A percentile compares a stretch with the other conserved stretches of the same genome.
Evolutionary conservation across 148 eudicot genomes (phyloP).

Genomic region (Nepenthes gracilis): DNA sequence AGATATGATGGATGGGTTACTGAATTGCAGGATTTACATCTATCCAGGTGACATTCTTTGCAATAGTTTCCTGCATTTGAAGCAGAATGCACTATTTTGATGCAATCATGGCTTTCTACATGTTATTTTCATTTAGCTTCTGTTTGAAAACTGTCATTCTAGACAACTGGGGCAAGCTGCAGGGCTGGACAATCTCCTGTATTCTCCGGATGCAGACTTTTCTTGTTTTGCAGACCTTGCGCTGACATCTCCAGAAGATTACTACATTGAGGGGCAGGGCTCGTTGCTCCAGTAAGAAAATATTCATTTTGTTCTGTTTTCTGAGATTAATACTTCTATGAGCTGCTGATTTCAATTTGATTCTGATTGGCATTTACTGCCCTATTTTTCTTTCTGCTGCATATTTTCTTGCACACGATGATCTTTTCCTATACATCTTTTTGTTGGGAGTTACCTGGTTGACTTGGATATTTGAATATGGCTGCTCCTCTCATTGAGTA

Average conservation of each 20-base stretch:
- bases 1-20: conserved; percentile 98
- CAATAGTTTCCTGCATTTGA: too few species aligned
- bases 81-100: too few species aligned
- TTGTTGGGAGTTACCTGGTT: too few species aligned
- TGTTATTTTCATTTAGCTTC: neutral
- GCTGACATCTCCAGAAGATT: conserved; percentile 84
- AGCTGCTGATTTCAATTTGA: neutral
- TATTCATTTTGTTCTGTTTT: neutral
- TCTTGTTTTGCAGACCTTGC: conserved; percentile 99
- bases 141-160: neutral
- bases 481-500: neutral
- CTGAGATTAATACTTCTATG: neutral
- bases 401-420: neutral
- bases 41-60: conserved; percentile 41
- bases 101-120: too few species aligned
- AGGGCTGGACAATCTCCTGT: conserved; percentile 87
- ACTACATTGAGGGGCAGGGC: conserved; percentile 87
- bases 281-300: conserved; percentile 86
- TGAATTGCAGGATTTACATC: conserved; percentile 78
- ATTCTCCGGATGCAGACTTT: conserved; percentile 98
- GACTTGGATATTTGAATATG: neutral
- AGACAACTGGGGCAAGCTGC: conserved; percentile 77
- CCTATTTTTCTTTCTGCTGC: neutral
- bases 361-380: too few species aligned
- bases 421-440: too few species aligned